Base-by-base conservation (phyloP, 805 yeast species). In the Saccharomycopsis sp. region DNA sequence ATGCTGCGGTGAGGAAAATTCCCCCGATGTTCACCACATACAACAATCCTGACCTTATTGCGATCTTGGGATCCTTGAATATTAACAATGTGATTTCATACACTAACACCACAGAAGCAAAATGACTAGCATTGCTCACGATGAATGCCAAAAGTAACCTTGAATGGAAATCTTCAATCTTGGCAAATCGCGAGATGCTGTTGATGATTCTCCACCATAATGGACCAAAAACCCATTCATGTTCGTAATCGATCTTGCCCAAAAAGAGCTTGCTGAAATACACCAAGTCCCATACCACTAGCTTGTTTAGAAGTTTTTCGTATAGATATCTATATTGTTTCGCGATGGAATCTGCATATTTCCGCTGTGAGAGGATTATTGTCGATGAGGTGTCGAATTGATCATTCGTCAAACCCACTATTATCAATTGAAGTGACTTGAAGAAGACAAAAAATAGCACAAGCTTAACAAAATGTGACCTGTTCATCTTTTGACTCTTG, bases 201-300 rank as follows among this genome's bases (percentile, higher is more conserved):
- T 63, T 67, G 2, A 86, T 70, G 2, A 84, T 51, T 23, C 80
- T 66, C 74, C 85, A 78, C 96, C 97, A 92, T 1, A 82, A 66
- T 9, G 87, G 87, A 24, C 95, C 83, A 68, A 89, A 92, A 2
- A 95, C 97, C 77, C 82, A 87, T 70, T 91, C 96, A 68, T 92
- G 97, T 70, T 92, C 98, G 70, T 76, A 91, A n/a, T 72, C 68
- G 15, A 71, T 68, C 0, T 78, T 82, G 15, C 78, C 69, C 8
- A 70, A 67, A 37, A 87, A 81, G 57, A 84, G 68, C 51, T 83
- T 81, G 15, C 79, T 68, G 66, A 87, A 91, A 69, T 84, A 91
- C 0, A 91, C 94, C 1, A 85, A 77, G 68, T 92, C 99, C 98
- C 98, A 92, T 2, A 84, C 77, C 24, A 88, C 72, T 2, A 89